Base-by-base conservation (phyloP, 1,284 basidiomycete species). In the Wallemia ichthyophaga region DNA sequence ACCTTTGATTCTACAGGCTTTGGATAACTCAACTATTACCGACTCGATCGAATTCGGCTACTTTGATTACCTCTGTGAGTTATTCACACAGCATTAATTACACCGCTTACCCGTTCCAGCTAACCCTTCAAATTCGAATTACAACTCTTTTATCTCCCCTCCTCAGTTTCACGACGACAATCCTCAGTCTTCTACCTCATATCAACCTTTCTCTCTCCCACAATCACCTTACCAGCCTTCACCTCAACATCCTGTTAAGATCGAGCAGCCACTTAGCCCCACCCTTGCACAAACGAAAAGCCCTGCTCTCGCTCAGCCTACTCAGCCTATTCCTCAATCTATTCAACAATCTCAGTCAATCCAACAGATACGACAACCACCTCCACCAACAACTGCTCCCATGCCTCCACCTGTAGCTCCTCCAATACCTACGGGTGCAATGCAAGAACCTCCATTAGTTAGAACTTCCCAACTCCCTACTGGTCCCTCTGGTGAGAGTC, bases 11-110 rank as follows among this genome's bases (percentile, higher is more conserved):
- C 15, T 56, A 24, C 55, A 56, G n/a, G 55, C 55, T n/a, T 15
- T 60, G 27, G 69, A 74, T 24, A 64, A 67, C 2, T 11, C 7
- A 2, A 27, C 7, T 17, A 27, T 82, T 27, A 65, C 83, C 17
- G 80, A 83, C 64, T 74, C 77, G 0, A 73, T 78, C 60, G 72
- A 76, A 32, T 78, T 85, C 71, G 78, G 83, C 65, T 73, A 79
- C 66, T 80, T 86, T 71, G 73, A 48, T 21, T 48, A 48, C n/a
- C 13, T 48, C n/a, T 11, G 37, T 48, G n/a, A 5, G 37, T 48
- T 21, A 21, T 48, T 48, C 37, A 21, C 37, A 48, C 37, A 48
- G 13, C 5, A 3, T 48, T 48, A 48, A 48, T 48, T 31, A 31
- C 28, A 7, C 28, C 28, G 28, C 28, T 31, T 7, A 31, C 28